phyloP scores from a whole-genome alignment of 345 rosid genomes.

The Populus ilicifolia region DNA sequence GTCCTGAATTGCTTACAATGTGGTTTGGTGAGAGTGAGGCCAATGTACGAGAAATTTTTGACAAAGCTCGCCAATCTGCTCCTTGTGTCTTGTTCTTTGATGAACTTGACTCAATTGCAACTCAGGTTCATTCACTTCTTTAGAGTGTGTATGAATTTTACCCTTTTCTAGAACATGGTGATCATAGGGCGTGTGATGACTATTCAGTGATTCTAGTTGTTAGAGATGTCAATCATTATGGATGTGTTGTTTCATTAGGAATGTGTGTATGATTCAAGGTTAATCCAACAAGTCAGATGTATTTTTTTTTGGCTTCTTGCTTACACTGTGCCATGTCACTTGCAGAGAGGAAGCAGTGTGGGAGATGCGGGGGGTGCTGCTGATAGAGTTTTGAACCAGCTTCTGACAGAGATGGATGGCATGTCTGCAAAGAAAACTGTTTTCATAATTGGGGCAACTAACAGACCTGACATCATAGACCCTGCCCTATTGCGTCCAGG shows the following conservation, averaged over 20 bases:
- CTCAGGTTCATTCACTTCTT: conserved; percentile 48
- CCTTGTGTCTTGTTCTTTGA: conserved; percentile 94
- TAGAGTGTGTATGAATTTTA: not conserved
- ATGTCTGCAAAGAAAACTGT: conserved; percentile 95
- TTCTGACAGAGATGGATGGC: conserved; percentile 96
- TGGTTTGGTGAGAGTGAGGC: conserved; percentile 99
- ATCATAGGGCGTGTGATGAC: not conserved
- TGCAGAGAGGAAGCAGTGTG: conserved; percentile 84
- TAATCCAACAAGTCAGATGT: not conserved
- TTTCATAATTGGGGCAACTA: conserved; percentile 92
- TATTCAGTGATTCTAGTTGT: not conserved
- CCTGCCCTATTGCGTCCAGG: conserved; percentile 95
- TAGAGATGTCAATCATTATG: not conserved
- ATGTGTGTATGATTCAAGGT: not conserved
- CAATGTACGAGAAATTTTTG: conserved; percentile 90
- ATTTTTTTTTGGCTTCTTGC: not conserved
- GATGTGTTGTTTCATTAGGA: not conserved
- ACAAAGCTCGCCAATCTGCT: conserved; percentile 93
- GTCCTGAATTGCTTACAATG: conserved; percentile 95
- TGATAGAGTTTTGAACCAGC: conserved; percentile 91
- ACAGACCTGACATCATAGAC: conserved; percentile 90
- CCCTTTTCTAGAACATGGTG: not conserved
- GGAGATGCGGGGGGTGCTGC: conserved; percentile 99
- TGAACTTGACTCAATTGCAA: conserved; percentile 95
- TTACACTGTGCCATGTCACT: not conserved